Evolutionary conservation across 2,329 filamentous ascomycete species (phyloP), one percentile per base, ranked within the genome.

Genomic region (Pseudopyricularia cyperi): DNA sequence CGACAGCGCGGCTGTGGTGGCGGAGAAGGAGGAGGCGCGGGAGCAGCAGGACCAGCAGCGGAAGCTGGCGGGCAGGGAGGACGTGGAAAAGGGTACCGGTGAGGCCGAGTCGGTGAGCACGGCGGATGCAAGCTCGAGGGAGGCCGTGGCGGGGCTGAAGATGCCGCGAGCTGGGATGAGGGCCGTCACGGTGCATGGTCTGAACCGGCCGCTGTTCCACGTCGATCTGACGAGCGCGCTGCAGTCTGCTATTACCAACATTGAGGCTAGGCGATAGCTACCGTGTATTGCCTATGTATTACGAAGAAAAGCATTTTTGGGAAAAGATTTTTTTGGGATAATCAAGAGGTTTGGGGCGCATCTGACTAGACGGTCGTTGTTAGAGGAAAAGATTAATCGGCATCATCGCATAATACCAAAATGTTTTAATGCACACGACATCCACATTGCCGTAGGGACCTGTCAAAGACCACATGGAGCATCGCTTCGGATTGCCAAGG

Each of bases 141-240:
- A 39, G 48, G 42, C 48, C 22, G 48, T 42, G 15, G 22, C 15
- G 58, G 44, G 46, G 24, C 14, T 33, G 1, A 51, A 46, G 48
- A 26, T n/a, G 4, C 12, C 28, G 48, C 22, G 17, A 28, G 15
- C 42, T 3, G 39, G 30, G 22, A 30, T 22, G 30, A 46, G 52
- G 37, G 75, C 64, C 28, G 83, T 85, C 2, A 76, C 87, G 4
- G 82, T 97, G 15, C 85, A 90, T 58, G 87, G 91, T n/a, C 71
- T 94, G 56, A 93, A 95, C 66, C 73, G 87, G 59, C 91, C 93
- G 4, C 77, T 96, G 58, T 97, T 98, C 77, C 93, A 98, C 64
- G 80, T 95, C 51, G 93, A 97, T 65, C 69, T 97, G 50, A 93
- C 88, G 4, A 89, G 83, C 61, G 93, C 93, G 7, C 68, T 97